Conservation (phyloP, 176 grass and related monocot genomes). For the Bolboschoenus planiculmis region DNA sequence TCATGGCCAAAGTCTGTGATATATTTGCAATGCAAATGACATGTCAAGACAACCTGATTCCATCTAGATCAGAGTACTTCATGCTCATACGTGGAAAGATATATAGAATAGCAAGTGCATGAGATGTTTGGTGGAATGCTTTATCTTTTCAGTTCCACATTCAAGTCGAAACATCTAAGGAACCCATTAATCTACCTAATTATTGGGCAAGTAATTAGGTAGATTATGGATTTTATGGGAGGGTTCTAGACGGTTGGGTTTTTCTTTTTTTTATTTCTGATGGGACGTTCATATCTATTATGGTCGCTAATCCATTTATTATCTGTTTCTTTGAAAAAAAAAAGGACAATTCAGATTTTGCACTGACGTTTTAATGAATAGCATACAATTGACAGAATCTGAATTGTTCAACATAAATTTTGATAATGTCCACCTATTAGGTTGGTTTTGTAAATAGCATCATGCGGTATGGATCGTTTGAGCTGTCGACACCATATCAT, state of each 20-base stretch:
- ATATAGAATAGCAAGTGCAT: neutral
- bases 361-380: neutral
- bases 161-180: no score
- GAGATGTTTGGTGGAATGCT: neutral
- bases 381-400: neutral
- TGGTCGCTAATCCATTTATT: neutral
- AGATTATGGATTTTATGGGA: no score
- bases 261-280: neutral
- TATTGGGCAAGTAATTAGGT: neutral
- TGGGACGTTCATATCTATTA: neutral
- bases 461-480: no score
- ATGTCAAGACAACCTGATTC: neutral
- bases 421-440: no score
- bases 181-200: neutral
- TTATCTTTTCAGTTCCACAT: no score
- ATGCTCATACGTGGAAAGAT: neutral
- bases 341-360: neutral
- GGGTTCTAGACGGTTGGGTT: neutral
- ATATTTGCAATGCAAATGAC: neutral
- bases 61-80: neutral
- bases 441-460: no score
- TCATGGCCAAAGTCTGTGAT: neutral
- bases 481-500: no score
- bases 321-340: neutral
- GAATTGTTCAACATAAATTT: no score